These are phyloP conservation scores for Coniosporium apollinis DNA, from an alignment of 495 filamentous ascomycete genomes.

Conservation along the genomic window DNA sequence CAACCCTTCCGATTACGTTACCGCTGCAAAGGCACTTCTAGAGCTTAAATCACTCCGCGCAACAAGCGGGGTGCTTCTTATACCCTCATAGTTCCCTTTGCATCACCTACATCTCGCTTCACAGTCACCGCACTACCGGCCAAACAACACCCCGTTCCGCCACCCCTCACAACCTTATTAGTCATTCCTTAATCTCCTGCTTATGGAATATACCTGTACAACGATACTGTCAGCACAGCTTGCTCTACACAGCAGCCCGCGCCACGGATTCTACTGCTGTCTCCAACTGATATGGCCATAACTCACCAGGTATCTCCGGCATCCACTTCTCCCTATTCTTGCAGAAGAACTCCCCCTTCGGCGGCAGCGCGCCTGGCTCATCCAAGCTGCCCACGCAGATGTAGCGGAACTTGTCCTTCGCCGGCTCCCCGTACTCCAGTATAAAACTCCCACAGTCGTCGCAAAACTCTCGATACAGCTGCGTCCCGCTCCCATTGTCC, in stretches of 20 bases:
- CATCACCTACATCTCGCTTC: too few relatives aligned
- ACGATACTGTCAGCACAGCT: slow-evolving; percentile 1
- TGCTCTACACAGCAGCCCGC: neutral
- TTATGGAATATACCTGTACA: slow-evolving; percentile 41
- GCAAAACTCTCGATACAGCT: slow-evolving; percentile 48
- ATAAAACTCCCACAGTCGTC: slow-evolving; percentile 43
- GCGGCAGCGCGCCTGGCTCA: slow-evolving; percentile 39
- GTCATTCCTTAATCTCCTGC: slow-evolving; percentile 37
- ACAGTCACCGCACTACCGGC: too few relatives aligned
- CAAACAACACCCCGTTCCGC: too few relatives aligned
- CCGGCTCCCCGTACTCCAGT: slow-evolving; percentile 45
- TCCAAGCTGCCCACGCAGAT: slow-evolving; percentile 49
- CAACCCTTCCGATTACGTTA: too few relatives aligned
- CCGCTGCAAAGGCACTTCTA: too few relatives aligned
- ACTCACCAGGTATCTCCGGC: slow-evolving; percentile 41
- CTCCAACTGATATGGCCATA: too few relatives aligned
- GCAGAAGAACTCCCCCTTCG: slow-evolving; percentile 58
- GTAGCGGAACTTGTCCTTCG: slow-evolving; percentile 42
- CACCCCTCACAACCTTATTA: too few relatives aligned
- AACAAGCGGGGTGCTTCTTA: too few relatives aligned
- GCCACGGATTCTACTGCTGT: slow-evolving; percentile 24
- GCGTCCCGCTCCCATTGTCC: slow-evolving; percentile 37
- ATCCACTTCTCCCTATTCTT: slow-evolving; percentile 41
- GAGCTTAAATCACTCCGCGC: too few relatives aligned
- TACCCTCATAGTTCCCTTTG: too few relatives aligned